Percentiles rank a stretch among this genome's conserved stretches.
Evolutionary conservation across 2,329 filamentous ascomycete species (phyloP).

Genomic region (Trichoderma gracile): DNA sequence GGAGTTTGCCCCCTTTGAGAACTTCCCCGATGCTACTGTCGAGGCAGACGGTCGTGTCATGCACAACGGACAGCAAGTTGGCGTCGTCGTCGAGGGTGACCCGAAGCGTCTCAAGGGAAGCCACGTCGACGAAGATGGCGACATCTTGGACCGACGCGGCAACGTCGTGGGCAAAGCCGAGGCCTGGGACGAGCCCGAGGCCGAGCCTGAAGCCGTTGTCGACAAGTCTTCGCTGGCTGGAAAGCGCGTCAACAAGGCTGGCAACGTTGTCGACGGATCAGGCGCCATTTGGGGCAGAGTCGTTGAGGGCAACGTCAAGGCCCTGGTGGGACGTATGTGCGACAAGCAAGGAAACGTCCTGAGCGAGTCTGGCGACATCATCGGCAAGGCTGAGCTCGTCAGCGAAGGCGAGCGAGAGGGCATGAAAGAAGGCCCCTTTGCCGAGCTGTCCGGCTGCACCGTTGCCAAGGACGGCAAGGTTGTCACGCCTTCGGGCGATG

Average conservation of each 20-base stretch:
- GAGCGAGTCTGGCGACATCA: conserved; percentile 70
- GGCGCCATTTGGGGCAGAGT: conserved; percentile 64
- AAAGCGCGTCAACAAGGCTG: conserved; percentile 71
- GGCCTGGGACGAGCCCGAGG: conserved; percentile 59
- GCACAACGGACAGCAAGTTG: conserved; percentile 56
- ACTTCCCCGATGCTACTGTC: conserved; percentile 57
- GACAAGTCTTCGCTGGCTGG: conserved; percentile 66
- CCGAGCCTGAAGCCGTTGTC: conserved; percentile 53
- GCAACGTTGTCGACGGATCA: conserved; percentile 58
- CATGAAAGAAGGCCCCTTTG: conserved; percentile 66
- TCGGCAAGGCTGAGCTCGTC: conserved; percentile 68
- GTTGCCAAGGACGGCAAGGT: conserved; percentile 70
- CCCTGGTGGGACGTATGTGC: conserved; percentile 67
- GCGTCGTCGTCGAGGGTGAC: conserved; percentile 65
- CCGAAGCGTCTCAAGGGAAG: conserved; percentile 64
- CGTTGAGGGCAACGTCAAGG: conserved; percentile 64
- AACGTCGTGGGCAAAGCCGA: conserved; percentile 68
- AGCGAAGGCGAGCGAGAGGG: conserved; percentile 65
- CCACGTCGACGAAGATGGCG: conserved; percentile 67
- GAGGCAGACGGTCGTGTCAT: conserved; percentile 55
- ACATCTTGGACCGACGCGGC: conserved; percentile 66
- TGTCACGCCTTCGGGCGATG: conserved; percentile 64
- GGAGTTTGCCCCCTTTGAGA: conserved; percentile 56
- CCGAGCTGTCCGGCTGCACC: conserved; percentile 63
- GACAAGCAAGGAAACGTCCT: conserved; percentile 71